Conservation (phyloP, 2,329 filamentous ascomycete genomes). For the Epichloe gansuensis region DNA sequence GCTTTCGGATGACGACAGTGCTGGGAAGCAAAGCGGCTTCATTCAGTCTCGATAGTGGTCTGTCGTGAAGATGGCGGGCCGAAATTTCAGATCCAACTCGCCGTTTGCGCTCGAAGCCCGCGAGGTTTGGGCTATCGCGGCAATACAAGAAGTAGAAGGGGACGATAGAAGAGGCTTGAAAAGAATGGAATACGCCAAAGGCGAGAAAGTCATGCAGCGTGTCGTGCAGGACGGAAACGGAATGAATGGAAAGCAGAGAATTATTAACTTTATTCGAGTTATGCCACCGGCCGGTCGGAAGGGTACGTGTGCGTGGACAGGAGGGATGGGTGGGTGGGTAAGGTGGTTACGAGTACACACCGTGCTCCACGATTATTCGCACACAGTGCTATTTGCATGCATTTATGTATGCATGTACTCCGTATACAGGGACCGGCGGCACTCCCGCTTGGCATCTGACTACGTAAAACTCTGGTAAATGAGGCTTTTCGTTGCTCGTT, state of each 20-base stretch:
- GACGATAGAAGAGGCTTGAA: not conserved
- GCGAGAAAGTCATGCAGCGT: not conserved
- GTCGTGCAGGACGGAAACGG: not conserved
- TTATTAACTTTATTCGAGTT: not conserved
- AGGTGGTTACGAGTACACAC: no score
- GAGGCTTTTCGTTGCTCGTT: no score
- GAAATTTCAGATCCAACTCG: not conserved
- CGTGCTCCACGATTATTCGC: no score
- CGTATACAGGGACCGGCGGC: no score
- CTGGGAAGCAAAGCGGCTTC: not conserved
- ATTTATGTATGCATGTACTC: no score
- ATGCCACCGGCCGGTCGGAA: not conserved
- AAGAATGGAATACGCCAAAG: conserved; percentile 5
- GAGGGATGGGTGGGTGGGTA: no score
- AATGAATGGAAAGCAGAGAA: not conserved
- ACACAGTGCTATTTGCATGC: no score
- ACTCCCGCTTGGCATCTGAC: no score
- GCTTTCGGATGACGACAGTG: not conserved
- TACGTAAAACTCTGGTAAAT: no score
- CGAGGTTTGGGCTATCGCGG: not conserved
- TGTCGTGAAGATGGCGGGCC: no score
- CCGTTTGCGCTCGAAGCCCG: not conserved
- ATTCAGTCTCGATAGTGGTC: not conserved
- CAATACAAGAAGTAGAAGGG: not conserved
- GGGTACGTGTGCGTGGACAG: not conserved